Conservation (phyloP, 2,329 filamentous ascomycete genomes). For the Bisporella sp. region DNA sequence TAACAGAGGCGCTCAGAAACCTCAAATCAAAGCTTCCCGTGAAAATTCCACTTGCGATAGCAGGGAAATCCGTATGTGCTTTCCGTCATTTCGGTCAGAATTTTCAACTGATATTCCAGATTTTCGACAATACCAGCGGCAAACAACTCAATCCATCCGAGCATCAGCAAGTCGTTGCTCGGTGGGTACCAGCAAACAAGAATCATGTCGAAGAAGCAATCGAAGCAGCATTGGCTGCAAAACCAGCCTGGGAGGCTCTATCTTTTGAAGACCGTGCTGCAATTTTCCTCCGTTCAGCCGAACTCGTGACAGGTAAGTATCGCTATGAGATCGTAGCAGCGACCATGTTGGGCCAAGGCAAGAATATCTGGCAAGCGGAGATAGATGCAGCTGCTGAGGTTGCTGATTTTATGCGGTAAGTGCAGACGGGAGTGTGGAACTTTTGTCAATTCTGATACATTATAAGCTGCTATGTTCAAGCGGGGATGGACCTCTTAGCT, state of each 20-base stretch:
- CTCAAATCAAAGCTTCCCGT: neutral
- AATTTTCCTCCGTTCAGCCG: constrained; percentile 92
- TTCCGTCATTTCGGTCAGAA: no score
- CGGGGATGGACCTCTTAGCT: constrained; percentile 83
- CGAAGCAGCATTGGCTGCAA: constrained; percentile 76
- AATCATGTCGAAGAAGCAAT: constrained; percentile 50
- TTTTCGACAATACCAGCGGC: neutral
- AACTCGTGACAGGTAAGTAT: constrained; percentile 86
- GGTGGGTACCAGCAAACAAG: neutral
- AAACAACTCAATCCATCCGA: neutral
- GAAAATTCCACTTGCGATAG: neutral
- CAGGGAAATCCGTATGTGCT: neutral
- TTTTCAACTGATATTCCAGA: neutral
- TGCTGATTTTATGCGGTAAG: constrained; percentile 67
- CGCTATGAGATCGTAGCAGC: constrained; percentile 94
- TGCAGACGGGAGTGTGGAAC: neutral
- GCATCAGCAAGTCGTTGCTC: neutral
- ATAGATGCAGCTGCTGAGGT: constrained; percentile 92
- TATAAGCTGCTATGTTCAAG: constrained; percentile 83
- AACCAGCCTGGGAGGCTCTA: constrained; percentile 75
- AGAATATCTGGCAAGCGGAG: constrained; percentile 99
- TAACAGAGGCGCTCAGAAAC: neutral
- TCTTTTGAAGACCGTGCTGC: constrained; percentile 88
- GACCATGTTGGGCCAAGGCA: constrained; percentile 93
- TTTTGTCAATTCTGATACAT: neutral